phyloP scores from a whole-genome alignment of 768 basidiomycete genomes.

The Boletus eberwhitei region DNA sequence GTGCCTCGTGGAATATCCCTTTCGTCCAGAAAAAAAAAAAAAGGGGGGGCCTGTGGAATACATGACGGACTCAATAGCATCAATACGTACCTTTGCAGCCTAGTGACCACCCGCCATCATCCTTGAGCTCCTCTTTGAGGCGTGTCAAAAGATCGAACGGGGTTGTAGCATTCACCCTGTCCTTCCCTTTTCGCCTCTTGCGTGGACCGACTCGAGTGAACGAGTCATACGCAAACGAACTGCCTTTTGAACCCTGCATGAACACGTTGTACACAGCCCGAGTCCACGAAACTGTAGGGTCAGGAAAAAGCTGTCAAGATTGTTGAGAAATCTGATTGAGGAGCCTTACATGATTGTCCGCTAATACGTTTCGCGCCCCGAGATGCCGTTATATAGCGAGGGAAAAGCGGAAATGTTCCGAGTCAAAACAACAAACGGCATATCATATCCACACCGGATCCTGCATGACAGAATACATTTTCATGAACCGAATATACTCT shows the following conservation, averaged over 20 bases:
- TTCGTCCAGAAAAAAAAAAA: constrained; percentile 8
- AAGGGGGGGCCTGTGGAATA: background rate
- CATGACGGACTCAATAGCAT: constrained; percentile 14
- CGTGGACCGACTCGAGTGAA: constrained; percentile 51
- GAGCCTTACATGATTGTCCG: background rate
- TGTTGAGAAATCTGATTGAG: background rate
- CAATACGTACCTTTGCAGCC: constrained; percentile 51
- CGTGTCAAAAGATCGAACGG: constrained; percentile 40
- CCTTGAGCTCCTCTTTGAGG: constrained; percentile 42
- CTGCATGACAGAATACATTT: no score
- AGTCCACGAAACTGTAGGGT: background rate
- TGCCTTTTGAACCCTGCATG: constrained; percentile 16
- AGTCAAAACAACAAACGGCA: background rate
- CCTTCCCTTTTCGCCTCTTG: constrained; percentile 47
- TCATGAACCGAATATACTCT: no score
- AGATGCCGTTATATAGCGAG: background rate
- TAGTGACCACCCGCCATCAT: constrained; percentile 50
- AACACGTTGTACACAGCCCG: background rate
- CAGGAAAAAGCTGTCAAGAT: background rate
- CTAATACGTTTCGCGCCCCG: background rate
- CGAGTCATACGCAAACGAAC: constrained; percentile 40
- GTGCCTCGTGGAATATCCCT: constrained; percentile 38
- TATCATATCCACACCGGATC: background rate
- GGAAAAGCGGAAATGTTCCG: constrained; percentile 18
- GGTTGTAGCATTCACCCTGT: constrained; percentile 29